Conservation (phyloP, 192 early-diverging fungal genomes). For the Rhizophagus sp. region DNA sequence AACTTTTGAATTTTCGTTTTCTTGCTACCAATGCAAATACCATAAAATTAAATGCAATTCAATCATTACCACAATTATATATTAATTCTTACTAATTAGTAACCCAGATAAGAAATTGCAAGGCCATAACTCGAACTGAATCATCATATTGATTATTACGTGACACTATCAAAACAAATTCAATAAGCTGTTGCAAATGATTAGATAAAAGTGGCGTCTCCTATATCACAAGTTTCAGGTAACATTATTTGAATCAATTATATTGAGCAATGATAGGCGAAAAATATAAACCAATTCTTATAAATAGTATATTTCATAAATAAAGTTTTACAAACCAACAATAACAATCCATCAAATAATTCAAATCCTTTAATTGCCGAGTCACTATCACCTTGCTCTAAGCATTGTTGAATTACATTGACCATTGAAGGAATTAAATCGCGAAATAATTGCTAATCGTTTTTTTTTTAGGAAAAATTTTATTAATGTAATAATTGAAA, state of each 20-base stretch:
- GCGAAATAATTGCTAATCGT: slow-evolving; percentile 60
- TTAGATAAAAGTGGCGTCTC: slow-evolving; percentile 80
- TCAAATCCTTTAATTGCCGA: slow-evolving; percentile 79
- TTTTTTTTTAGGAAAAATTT: not conserved
- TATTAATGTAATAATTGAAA: not conserved
- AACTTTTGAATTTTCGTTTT: slow-evolving; percentile 83
- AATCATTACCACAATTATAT: not conserved
- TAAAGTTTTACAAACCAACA: slow-evolving; percentile 48
- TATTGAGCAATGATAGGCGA: not conserved
- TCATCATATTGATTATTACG: slow-evolving; percentile 69
- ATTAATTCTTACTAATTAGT: slow-evolving; percentile 66
- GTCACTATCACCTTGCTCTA: slow-evolving; percentile 74
- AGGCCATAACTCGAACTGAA: slow-evolving; percentile 71
- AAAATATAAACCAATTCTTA: not conserved
- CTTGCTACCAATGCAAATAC: slow-evolving; percentile 46
- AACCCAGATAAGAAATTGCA: slow-evolving; percentile 82
- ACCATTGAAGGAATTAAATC: slow-evolving; percentile 83
- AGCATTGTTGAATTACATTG: slow-evolving; percentile 76
- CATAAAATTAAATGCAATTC: slow-evolving; percentile 4
- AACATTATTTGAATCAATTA: not conserved
- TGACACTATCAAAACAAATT: slow-evolving; percentile 77
- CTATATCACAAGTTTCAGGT: slow-evolving; percentile 19
- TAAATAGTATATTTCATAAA: slow-evolving; percentile 14
- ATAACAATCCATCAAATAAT: slow-evolving; percentile 81
- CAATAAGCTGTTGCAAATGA: slow-evolving; percentile 77